Percentiles rank a stretch among this genome's conserved stretches.
These are phyloP conservation scores for Dothistroma septosporum DNA, from an alignment of 2,329 filamentous ascomycete species.

Conservation along the genomic window DNA sequence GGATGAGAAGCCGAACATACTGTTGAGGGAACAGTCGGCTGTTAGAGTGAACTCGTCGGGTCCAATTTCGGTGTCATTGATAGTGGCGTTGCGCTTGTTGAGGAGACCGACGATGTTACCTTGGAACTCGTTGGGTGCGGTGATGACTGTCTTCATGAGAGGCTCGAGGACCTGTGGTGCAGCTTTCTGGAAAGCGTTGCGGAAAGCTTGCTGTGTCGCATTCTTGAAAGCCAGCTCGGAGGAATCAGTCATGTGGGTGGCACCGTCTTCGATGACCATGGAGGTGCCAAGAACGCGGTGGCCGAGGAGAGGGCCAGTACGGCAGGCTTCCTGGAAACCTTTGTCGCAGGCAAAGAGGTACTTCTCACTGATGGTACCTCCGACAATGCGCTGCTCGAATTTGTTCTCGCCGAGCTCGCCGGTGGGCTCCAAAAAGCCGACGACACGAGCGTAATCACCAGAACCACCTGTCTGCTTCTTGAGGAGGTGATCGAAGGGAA, in stretches of 20 bases:
- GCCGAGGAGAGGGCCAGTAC: conserved; percentile 84
- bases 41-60: conserved; percentile 89
- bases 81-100: conserved; percentile 94
- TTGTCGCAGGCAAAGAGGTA: conserved; percentile 92
- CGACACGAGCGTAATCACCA: conserved; percentile 90
- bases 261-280: conserved; percentile 95
- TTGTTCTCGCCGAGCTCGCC: conserved; percentile 67
- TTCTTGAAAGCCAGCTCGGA: conserved; percentile 94
- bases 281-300: conserved; percentile 84
- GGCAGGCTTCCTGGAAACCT: conserved; percentile 78
- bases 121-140: conserved; percentile 94
- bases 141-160: conserved; percentile 97
- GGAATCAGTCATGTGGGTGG: conserved; percentile 96
- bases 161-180: conserved; percentile 86
- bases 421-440: conserved; percentile 86
- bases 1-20: conserved; percentile 96
- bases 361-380: conserved; percentile 91
- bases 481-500: conserved; percentile 87
- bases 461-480: conserved; percentile 95
- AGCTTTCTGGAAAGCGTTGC: conserved; percentile 80
- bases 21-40: conserved; percentile 88
- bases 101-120: conserved; percentile 89
- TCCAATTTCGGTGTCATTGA: conserved; percentile 92
- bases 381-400: conserved; percentile 83
- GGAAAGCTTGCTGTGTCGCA: conserved; percentile 93